Conservation (phyloP, 2,329 filamentous ascomycete genomes). For the Botryotinia convoluta region DNA sequence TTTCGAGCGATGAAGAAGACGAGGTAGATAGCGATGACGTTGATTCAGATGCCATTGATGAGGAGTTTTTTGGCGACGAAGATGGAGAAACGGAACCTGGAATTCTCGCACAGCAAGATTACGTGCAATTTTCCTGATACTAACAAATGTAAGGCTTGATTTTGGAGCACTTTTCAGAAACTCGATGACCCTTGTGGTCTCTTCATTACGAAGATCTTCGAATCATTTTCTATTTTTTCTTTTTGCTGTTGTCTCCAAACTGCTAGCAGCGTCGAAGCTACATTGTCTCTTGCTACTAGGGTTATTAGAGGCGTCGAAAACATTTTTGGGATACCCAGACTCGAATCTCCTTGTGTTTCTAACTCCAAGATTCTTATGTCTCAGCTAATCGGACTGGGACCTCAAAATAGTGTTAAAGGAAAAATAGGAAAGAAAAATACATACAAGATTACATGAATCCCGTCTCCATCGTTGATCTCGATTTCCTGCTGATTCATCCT, state of each 20-base stretch:
- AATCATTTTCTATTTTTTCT: neutral
- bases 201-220: neutral
- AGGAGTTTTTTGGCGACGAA: constrained; percentile 60
- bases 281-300: neutral
- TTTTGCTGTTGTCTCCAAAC: neutral
- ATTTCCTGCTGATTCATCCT: neutral
- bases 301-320: neutral
- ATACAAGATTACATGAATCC: constrained; percentile 9
- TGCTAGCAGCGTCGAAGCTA: neutral
- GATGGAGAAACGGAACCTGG: constrained; percentile 51
- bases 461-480: neutral
- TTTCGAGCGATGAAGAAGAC: constrained; percentile 72
- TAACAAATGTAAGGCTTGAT: constrained; percentile 18
- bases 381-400: neutral
- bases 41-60: constrained; percentile 69
- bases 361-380: neutral
- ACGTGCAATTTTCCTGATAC: constrained; percentile 48
- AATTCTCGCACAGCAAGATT: constrained; percentile 59
- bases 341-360: constrained; percentile 8
- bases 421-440: constrained; percentile 8
- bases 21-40: constrained; percentile 71
- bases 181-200: neutral
- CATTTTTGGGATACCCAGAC: constrained; percentile 18
- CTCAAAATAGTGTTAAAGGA: constrained; percentile 6
- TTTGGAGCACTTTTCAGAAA: neutral